These are phyloP conservation scores for Bisporella sp. DNA, from an alignment of 2,329 filamentous ascomycete genomes.

Conservation along the genomic window DNA sequence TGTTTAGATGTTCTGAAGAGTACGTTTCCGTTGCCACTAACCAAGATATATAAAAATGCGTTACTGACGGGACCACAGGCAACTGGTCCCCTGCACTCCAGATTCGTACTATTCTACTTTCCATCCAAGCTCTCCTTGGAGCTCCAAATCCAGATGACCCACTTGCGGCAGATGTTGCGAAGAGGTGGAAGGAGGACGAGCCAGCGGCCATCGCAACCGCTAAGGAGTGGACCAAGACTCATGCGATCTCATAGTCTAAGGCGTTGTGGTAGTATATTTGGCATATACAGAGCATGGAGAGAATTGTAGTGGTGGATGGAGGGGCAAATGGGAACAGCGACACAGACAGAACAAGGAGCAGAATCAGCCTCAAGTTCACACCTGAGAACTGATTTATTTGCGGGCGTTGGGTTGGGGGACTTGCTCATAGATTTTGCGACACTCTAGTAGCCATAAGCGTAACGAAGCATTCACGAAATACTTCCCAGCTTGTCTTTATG, in stretches of 20 bases:
- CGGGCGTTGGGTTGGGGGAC: too few species aligned
- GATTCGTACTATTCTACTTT: slow-evolving; percentile 96
- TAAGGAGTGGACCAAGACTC: slow-evolving; percentile 71
- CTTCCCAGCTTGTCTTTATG: too few species aligned
- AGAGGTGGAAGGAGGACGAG: slow-evolving; percentile 97
- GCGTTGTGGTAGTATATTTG: slow-evolving; percentile 2
- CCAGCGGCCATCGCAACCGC: slow-evolving; percentile 87
- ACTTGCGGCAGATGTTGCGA: slow-evolving; percentile 94
- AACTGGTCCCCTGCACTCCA: slow-evolving; percentile 99
- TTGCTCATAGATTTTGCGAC: too few species aligned
- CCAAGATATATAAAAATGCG: too few species aligned
- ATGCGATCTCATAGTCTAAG: slow-evolving; percentile 25
- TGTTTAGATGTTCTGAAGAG: slow-evolving; percentile 97
- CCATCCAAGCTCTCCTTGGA: slow-evolving; percentile 92
- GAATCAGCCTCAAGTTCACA: too few species aligned
- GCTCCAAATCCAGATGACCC: slow-evolving; percentile 97
- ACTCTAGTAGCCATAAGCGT: too few species aligned
- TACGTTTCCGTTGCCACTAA: slow-evolving; percentile 35
- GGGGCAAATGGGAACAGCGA: background rate
- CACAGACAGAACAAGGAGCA: background rate
- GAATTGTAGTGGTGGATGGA: background rate
- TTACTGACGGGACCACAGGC: slow-evolving; percentile 43
- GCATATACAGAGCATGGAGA: background rate
- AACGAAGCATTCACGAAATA: too few species aligned
- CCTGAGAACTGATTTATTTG: too few species aligned